A percentile compares a stretch with the other conserved stretches of the same genome.
phyloP scores from a whole-genome alignment of 257 asterid species.

The Penstemon barbatus region DNA sequence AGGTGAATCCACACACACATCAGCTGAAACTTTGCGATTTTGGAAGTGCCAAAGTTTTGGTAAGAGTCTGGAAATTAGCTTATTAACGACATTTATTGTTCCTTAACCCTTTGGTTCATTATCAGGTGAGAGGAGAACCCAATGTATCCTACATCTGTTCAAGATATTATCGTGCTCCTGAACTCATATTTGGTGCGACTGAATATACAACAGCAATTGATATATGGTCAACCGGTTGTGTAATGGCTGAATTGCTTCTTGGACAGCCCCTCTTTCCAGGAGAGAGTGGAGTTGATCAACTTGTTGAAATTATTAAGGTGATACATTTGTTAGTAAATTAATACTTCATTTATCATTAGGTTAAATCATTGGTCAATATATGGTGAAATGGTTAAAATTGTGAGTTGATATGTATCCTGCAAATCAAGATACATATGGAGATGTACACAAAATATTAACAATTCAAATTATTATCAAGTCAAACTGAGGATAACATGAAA shows the following conservation, averaged over 20 bases:
- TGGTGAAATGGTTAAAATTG: background rate
- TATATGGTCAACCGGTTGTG: constrained; percentile 98
- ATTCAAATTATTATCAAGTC: background rate
- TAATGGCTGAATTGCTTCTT: constrained; percentile 95
- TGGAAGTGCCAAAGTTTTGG: constrained; percentile 99
- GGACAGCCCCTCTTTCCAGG: constrained; percentile 99
- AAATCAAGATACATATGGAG: background rate
- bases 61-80: constrained; percentile 37
- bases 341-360: background rate
- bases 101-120: constrained; percentile 36
- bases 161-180: constrained; percentile 98
- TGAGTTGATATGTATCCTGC: background rate
- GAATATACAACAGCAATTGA: constrained; percentile 96
- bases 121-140: constrained; percentile 96
- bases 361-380: background rate
- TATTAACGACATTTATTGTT: constrained; percentile 21
- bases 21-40: constrained; percentile 93
- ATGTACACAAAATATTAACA: background rate
- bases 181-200: constrained; percentile 98
- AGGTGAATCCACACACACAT: constrained; percentile 98
- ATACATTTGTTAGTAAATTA: constrained; percentile 9
- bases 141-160: constrained; percentile 96
- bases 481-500: background rate
- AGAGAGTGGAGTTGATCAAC: constrained; percentile 98
- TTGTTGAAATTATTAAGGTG: constrained; percentile 96